Evolutionary conservation across 2,329 filamentous ascomycete species (phyloP).

Genomic region (Ascochyta viciae-villosae): DNA sequence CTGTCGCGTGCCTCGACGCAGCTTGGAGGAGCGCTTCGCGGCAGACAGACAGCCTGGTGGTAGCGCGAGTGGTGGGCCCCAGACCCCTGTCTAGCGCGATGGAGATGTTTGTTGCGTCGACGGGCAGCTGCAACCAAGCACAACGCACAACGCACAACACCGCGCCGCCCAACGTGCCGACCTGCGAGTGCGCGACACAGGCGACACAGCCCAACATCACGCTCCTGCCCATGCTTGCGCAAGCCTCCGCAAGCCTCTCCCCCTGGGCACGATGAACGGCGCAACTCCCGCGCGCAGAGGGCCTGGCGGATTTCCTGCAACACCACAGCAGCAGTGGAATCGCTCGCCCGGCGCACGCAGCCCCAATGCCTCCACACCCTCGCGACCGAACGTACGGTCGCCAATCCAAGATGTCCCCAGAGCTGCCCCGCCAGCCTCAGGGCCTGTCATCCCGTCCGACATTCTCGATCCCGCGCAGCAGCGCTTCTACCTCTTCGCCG

Average conservation of each 20-base stretch:
- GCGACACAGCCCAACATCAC: not conserved
- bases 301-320: constrained; percentile 78
- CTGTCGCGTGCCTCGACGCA: not conserved
- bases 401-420: constrained; percentile 45
- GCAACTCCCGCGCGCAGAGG: constrained; percentile 75
- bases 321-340: constrained; percentile 62
- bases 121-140: constrained; percentile 1
- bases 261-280: constrained; percentile 72
- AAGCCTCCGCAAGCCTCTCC: constrained; percentile 2
- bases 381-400: constrained; percentile 44
- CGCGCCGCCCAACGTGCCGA: not conserved
- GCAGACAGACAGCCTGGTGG: not conserved
- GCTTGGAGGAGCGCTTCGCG: not conserved
- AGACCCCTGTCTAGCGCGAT: constrained; percentile 11
- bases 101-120: constrained; percentile 8
- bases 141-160: constrained; percentile 12
- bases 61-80: not conserved
- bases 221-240: constrained; percentile 3
- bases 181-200: not conserved
- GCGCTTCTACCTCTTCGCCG: constrained; percentile 81
- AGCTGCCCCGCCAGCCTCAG: constrained; percentile 32
- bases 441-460: constrained; percentile 79
- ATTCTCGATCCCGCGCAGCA: constrained; percentile 91
- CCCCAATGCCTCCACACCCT: constrained; percentile 30
- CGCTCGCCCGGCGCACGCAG: constrained; percentile 36